These are phyloP conservation scores for Zymoseptoria passerinii DNA, from an alignment of 2,329 filamentous ascomycete species.

Conservation along the genomic window DNA sequence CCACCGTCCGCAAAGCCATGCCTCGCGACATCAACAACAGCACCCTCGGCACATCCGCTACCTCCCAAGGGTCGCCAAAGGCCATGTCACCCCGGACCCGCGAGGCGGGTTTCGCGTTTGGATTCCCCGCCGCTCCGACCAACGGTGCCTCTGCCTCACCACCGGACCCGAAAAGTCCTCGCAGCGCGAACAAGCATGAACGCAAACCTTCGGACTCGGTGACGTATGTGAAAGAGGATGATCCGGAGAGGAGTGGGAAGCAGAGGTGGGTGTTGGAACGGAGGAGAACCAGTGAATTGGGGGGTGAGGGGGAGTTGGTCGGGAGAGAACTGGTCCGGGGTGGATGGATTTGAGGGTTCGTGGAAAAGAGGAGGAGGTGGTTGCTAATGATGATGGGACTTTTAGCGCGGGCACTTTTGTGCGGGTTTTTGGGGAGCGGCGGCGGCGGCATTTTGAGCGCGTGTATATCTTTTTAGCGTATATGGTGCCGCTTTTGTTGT, in stretches of 20 bases:
- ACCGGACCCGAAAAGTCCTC: neutral
- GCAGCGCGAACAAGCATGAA: neutral
- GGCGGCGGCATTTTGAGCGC: too few relatives aligned
- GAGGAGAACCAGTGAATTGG: conserved; percentile 52
- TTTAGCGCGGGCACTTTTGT: conserved; percentile 1
- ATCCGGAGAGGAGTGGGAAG: conserved; percentile 51
- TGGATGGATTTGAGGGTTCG: conserved; percentile 31
- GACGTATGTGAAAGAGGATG: conserved; percentile 55
- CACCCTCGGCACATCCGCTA: conserved; percentile 11
- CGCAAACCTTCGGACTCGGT: conserved; percentile 48
- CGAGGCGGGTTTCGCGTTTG: neutral
- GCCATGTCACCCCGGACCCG: neutral
- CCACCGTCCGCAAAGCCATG: conserved; percentile 16
- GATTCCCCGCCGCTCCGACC: neutral
- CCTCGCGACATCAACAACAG: conserved; percentile 4
- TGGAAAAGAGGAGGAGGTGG: neutral
- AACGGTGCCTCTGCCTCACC: too few relatives aligned
- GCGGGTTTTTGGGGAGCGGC: too few relatives aligned
- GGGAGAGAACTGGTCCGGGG: conserved; percentile 57
- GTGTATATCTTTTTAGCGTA: too few relatives aligned
- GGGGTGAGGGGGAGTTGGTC: conserved; percentile 56
- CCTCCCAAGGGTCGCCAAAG: conserved; percentile 35
- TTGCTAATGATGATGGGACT: neutral
- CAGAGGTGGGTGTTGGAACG: conserved; percentile 62
- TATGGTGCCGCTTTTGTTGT: too few relatives aligned